phyloP scores from a whole-genome alignment of 495 filamentous ascomycete species.

The Delitschia confertaspora region DNA sequence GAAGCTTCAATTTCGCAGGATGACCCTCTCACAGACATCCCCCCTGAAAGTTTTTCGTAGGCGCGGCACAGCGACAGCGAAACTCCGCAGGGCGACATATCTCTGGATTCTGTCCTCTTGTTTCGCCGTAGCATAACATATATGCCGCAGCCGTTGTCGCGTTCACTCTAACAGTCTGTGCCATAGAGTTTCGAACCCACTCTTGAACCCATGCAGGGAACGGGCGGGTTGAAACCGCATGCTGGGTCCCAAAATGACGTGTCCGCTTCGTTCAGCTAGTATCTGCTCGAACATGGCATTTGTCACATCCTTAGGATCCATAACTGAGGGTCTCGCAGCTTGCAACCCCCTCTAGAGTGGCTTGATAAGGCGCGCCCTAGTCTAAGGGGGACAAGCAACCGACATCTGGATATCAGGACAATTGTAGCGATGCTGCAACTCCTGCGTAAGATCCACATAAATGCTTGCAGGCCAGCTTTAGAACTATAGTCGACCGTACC shows the following conservation, averaged over 20 bases:
- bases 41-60: no score
- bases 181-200: slow-evolving; percentile 14
- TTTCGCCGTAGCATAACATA: not conserved
- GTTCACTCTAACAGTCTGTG: slow-evolving; percentile 14
- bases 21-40: no score
- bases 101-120: not conserved
- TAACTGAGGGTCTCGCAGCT: not conserved
- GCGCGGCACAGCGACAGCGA: no score
- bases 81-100: no score
- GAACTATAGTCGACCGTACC: slow-evolving; percentile 49
- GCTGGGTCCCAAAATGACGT: slow-evolving; percentile 24
- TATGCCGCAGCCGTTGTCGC: slow-evolving; percentile 17
- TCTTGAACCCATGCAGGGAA: slow-evolving; percentile 30
- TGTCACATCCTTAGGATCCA: slow-evolving; percentile 25
- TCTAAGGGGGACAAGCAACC: slow-evolving; percentile 35
- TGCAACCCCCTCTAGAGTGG: slow-evolving; percentile 17
- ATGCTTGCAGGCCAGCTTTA: slow-evolving; percentile 49
- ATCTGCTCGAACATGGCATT: slow-evolving; percentile 23
- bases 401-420: slow-evolving; percentile 32
- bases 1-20: no score
- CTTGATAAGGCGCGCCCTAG: slow-evolving; percentile 24
- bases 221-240: slow-evolving; percentile 22
- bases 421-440: slow-evolving; percentile 31
- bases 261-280: slow-evolving; percentile 18
- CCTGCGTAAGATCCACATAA: slow-evolving; percentile 42